phyloP scores from a whole-genome alignment of 176 grass and related monocot genomes.

The Carex parvula region DNA sequence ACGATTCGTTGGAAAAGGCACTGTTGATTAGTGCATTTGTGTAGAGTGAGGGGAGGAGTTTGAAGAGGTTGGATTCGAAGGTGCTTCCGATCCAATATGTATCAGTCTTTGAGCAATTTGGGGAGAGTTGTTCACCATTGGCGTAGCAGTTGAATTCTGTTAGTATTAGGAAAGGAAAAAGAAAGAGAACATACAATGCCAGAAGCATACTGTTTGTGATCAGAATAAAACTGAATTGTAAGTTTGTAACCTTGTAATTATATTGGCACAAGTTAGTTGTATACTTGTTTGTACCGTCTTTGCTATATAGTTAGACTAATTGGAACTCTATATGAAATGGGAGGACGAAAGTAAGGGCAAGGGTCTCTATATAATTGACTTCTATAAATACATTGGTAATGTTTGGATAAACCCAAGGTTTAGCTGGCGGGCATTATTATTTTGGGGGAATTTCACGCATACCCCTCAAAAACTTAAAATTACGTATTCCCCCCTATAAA shows the following conservation, averaged over 20 bases:
- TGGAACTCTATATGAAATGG: not conserved
- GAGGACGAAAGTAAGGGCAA: no score
- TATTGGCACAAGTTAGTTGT: not conserved
- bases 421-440: no score
- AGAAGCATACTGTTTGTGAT: not conserved
- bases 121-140: not conserved
- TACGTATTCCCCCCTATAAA: no score
- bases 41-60: slow-evolving; percentile 5
- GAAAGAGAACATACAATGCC: not conserved
- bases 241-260: not conserved
- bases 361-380: no score
- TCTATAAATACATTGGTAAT: no score
- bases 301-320: not conserved
- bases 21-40: not conserved
- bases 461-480: no score
- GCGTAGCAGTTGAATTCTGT: slow-evolving; percentile 2
- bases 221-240: no score
- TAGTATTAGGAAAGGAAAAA: not conserved
- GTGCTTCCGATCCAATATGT: not conserved
- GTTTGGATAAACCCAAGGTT: no score
- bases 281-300: not conserved
- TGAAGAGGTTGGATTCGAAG: slow-evolving; percentile 11
- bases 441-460: no score
- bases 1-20: slow-evolving; percentile 11
- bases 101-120: not conserved